Base-by-base conservation (phyloP, 495 filamentous ascomycete species). In the Xylaria nigripes region DNA sequence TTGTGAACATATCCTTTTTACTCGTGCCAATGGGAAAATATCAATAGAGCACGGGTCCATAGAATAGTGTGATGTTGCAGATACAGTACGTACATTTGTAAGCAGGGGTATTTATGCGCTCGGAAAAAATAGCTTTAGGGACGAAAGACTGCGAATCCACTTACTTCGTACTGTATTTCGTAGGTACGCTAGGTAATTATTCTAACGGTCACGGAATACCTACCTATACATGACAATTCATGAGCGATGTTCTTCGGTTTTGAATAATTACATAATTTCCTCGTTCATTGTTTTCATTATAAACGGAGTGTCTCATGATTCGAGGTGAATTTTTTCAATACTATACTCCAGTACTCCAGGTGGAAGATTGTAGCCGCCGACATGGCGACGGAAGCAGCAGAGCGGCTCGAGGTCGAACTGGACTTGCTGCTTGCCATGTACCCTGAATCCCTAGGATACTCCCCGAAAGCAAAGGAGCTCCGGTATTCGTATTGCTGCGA, bases 381-480 rank as follows among this genome's bases (percentile, higher is more conserved):
- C 1, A 57, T 57, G 54, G 54, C 23, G 42, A 42, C 23, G 6
- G 54, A 47, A 47, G 48, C 54, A 30, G 29, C 29, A 18, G 54
- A 57, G 23, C 54, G 54, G 19, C 34, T 57, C 22, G 16, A 41
- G n/a, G 54, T 41, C 30, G 54, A 57, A 23, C 41, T 57, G 6
- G 54, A 47, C 30, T 23, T 57, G 3, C 43, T 57, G 16, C 32
- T 30, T 19, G 54, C 54, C 16, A 57, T 57, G 48, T 57, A 57
- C 27, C 54, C 54, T 6, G 54, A 51, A 5, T 45, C 47, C 12
- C 47, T 57, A 6, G 47, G 48, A 41, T 57, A 45, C 48, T 51
- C 54, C 10, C 48, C 54, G 23, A 51, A 47, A 19, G 48, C 48
- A 1, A 27, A 48, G 24, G 54, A 57, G 54, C 54, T 57, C 16